Evolutionary conservation across 2,329 filamentous ascomycete species (phyloP), one percentile per base, ranked within the genome.

Genomic region (Venturia aucupariae): DNA sequence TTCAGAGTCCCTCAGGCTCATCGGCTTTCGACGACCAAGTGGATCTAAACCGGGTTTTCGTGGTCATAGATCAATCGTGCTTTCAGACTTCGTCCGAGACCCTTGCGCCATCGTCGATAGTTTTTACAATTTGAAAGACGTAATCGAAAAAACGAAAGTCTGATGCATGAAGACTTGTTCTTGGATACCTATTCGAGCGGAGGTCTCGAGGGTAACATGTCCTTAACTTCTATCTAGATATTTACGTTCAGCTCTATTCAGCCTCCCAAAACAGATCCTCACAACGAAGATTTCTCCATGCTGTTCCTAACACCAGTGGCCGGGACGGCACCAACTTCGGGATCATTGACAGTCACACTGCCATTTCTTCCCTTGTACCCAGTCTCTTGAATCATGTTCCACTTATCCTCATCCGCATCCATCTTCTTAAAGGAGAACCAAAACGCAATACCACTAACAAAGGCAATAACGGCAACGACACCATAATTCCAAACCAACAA

Each of bases 391-490:
- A 63, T 54, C 61, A 63, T 48, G 27, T 63, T 63, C 61, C 61
- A 63, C 35, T 63, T 63, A 48, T 75, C 72, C 65, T 76, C 74
- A 61, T 72, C 66, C 63, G 68, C 69, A 65, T 76, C 75, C 61
- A 74, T 71, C 32, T 62, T 66, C 61, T 72, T 69, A 69, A 73
- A 75, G 42, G 64, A 65, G 44, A 75, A 67, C 67, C 67, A 70
- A 70, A 76, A 76, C 17, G 68, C 60, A 39, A 71, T 63, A 62
- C 73, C 74, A 8, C 70, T 71, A 54, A 70, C 64, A 66, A 75
- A 75, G 1, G 72, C 68, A 55, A 76, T 71, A 65, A 76, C 72
- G 41, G 73, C 74, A 19, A 75, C 71, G 51, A 68, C 66, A 24
- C 70, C 73, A 66, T 76, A 76, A 67, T 68, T 69, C 67, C 69